Evolutionary conservation across 78 protist genomes (phyloP).

Genomic region (Creolimax fragrantissima): DNA sequence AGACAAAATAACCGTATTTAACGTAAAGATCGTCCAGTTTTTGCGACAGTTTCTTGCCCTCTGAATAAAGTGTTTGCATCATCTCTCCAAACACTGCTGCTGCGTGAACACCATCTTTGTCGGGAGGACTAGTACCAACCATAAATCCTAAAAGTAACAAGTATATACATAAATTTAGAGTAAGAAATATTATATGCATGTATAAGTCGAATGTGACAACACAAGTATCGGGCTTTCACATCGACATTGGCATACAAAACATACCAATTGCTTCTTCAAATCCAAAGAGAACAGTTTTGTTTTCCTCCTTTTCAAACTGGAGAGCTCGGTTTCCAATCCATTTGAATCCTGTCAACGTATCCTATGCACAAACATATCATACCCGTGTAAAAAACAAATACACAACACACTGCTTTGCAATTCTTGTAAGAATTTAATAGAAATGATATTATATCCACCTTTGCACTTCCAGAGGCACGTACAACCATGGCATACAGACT

Average conservation of each 20-base stretch:
- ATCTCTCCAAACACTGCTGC: slow-evolving; percentile 71
- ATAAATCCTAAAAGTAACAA: slow-evolving; percentile 63
- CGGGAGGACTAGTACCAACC: slow-evolving; percentile 62
- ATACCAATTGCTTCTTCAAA: slow-evolving; percentile 82
- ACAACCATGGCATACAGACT: no score
- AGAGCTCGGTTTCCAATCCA: slow-evolving; percentile 88
- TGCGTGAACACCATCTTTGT: slow-evolving; percentile 94
- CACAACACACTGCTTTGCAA: no score
- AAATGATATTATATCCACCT: no score
- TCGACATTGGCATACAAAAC: slow-evolving; percentile 18
- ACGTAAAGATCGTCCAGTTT: slow-evolving; percentile 6
- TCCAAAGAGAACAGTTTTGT: slow-evolving; percentile 63
- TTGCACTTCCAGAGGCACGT: no score
- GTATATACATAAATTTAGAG: neutral
- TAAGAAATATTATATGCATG: neutral
- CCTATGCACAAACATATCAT: no score
- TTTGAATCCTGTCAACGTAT: slow-evolving; percentile 96
- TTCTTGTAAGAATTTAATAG: no score
- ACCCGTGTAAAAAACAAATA: no score
- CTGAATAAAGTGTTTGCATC: neutral
- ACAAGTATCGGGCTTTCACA: no score
- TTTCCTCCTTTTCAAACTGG: slow-evolving; percentile 42
- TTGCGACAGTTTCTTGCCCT: neutral
- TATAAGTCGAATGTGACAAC: neutral
- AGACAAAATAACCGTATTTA: slow-evolving; percentile 19